These are phyloP conservation scores for Hymenoscyphus fraxineus DNA, from an alignment of 2,329 filamentous ascomycete genomes.

Conservation along the genomic window DNA sequence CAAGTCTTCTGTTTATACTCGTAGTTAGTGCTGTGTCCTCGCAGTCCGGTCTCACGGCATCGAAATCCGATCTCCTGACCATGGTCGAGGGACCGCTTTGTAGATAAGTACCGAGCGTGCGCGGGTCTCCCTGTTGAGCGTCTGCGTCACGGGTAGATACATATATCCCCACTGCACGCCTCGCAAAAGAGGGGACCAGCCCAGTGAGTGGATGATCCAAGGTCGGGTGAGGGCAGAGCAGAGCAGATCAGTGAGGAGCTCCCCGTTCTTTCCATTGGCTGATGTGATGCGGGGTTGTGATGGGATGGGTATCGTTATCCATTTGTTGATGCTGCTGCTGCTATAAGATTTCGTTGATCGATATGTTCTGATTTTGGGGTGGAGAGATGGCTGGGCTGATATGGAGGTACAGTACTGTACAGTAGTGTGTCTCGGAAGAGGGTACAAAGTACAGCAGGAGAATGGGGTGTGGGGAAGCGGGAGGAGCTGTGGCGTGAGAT, in stretches of 20 bases:
- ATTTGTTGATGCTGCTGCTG: not conserved
- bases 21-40: not conserved
- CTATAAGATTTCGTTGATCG: not conserved
- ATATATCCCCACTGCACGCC: not conserved
- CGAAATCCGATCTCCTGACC: not conserved
- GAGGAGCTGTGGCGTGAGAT: not conserved
- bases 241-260: not conserved
- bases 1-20: not conserved
- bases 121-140: not conserved
- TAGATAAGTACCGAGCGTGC: not conserved
- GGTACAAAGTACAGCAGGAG: not conserved
- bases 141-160: not conserved
- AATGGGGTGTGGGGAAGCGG: not conserved
- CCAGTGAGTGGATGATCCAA: not conserved
- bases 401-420: not conserved
- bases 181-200: not conserved
- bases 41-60: not conserved
- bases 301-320: not conserved
- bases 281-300: not conserved
- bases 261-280: not conserved
- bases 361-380: not conserved
- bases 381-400: not conserved
- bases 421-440: not conserved
- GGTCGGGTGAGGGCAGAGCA: not conserved
- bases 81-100: not conserved